A percentile compares a stretch with the other conserved stretches of the same genome.
phyloP scores from a whole-genome alignment of 1,284 basidiomycete species.

The Leccinum cinnamomeum region DNA sequence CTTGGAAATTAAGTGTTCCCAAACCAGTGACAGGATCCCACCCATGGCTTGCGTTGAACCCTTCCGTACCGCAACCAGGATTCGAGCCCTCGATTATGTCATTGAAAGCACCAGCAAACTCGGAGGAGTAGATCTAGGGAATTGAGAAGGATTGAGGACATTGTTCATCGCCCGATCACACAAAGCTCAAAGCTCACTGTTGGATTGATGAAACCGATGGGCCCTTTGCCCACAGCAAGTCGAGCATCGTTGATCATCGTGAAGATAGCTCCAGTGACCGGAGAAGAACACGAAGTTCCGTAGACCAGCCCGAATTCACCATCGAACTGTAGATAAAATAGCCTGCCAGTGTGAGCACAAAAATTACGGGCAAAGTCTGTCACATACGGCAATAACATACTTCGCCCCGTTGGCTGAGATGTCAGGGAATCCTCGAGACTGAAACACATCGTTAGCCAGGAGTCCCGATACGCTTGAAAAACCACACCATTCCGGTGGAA shows the following conservation, averaged over 20 bases:
- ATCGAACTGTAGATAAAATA: constrained; percentile 24
- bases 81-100: constrained; percentile 46
- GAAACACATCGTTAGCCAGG: neutral
- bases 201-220: constrained; percentile 43
- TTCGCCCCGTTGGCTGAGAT: constrained; percentile 42
- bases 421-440: constrained; percentile 47
- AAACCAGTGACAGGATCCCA: constrained; percentile 1
- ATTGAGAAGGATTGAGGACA: neutral
- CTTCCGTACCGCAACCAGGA: constrained; percentile 39
- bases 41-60: constrained; percentile 18
- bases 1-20: constrained; percentile 10
- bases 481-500: constrained; percentile 42
- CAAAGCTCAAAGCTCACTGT: constrained; percentile 19
- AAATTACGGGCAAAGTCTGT: too few species aligned
- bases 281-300: constrained; percentile 40
- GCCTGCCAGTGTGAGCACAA: neutral
- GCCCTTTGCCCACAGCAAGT: constrained; percentile 36
- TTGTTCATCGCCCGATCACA: neutral
- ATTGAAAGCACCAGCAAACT: constrained; percentile 33
- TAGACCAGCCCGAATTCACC: constrained; percentile 36
- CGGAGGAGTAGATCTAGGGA: constrained; percentile 25
- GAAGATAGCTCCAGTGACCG: constrained; percentile 43
- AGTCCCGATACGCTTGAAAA: neutral
- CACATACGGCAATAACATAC: constrained; percentile 36
- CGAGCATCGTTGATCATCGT: constrained; percentile 51